Conservation (phyloP, 306 rosid species). For the Sicyos edulis region DNA sequence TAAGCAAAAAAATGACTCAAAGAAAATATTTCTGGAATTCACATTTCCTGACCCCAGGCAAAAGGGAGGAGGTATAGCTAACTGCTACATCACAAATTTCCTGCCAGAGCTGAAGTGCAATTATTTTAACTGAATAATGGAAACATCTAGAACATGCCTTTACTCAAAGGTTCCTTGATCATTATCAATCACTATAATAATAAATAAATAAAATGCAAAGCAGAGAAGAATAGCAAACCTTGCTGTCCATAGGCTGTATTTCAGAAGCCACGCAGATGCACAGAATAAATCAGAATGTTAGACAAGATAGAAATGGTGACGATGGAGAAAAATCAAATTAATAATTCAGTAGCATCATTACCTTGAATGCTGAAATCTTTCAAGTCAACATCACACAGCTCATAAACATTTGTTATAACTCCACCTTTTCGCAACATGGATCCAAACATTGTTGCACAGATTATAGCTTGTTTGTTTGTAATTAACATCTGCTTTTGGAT, state of each 20-base stretch:
- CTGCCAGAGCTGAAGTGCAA: background rate
- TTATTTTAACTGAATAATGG: background rate
- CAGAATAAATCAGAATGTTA: constrained; percentile 26
- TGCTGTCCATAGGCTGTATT: constrained; percentile 60
- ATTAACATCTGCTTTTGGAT: constrained; percentile 90
- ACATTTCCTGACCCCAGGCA: background rate
- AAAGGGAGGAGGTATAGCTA: background rate
- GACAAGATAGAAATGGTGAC: constrained; percentile 13
- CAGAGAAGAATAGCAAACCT: constrained; percentile 47
- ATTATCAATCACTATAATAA: background rate
- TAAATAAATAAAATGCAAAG: constrained; percentile 21
- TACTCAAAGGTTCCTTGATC: background rate
- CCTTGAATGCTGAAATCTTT: constrained; percentile 99
- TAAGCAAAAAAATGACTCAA: background rate
- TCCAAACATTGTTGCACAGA: constrained; percentile 87
- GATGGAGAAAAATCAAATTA: constrained; percentile 19
- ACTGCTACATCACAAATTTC: background rate
- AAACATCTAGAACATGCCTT: background rate
- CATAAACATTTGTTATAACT: constrained; percentile 67
- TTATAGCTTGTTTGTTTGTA: constrained; percentile 92
- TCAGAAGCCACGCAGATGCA: constrained; percentile 30
- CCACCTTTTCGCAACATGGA: constrained; percentile 87
- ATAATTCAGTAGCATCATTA: constrained; percentile 25
- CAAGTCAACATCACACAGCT: constrained; percentile 93
- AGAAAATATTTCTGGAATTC: background rate